A percentile compares a stretch with the other conserved stretches of the same genome.
phyloP scores from a whole-genome alignment of 371 early-diverging fungal genomes.

The Blastocladiella emersonii region DNA sequence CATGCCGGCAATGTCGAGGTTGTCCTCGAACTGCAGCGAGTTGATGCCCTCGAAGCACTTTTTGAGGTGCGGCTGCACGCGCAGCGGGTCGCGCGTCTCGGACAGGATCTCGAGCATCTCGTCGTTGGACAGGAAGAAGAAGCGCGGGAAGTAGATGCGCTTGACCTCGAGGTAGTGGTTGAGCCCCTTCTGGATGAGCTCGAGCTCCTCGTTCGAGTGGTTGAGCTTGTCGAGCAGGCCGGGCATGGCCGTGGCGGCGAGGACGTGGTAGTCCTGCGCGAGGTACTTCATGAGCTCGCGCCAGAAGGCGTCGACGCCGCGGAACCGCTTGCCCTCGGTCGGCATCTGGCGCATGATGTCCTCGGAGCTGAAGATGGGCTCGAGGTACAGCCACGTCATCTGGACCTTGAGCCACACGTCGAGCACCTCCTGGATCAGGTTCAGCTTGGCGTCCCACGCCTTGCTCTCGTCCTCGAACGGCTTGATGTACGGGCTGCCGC shows the following conservation, averaged over 20 bases:
- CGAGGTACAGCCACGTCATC: constrained; percentile 38
- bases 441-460: constrained; percentile 32
- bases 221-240: constrained; percentile 32
- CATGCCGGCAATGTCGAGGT: constrained; percentile 24
- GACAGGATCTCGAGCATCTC: constrained; percentile 41
- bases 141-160: constrained; percentile 36
- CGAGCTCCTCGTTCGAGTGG: constrained; percentile 38
- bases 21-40: constrained; percentile 24
- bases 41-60: constrained; percentile 44
- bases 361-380: constrained; percentile 41
- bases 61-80: constrained; percentile 41
- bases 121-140: constrained; percentile 44
- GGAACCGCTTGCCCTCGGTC: constrained; percentile 38
- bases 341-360: constrained; percentile 42
- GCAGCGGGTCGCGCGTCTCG: constrained; percentile 21
- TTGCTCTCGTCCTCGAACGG: constrained; percentile 33
- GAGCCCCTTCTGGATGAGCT: constrained; percentile 37
- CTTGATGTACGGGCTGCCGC: constrained; percentile 37
- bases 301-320: constrained; percentile 41
- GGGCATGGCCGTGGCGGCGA: constrained; percentile 31
- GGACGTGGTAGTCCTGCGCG: constrained; percentile 14
- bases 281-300: constrained; percentile 24
- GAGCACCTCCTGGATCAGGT: constrained; percentile 36
- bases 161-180: constrained; percentile 40
- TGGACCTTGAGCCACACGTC: constrained; percentile 43